Evolutionary conservation across 805 yeast species (phyloP), one percentile per base, ranked within the genome.

Genomic region (Saturnispora mendoncae): DNA sequence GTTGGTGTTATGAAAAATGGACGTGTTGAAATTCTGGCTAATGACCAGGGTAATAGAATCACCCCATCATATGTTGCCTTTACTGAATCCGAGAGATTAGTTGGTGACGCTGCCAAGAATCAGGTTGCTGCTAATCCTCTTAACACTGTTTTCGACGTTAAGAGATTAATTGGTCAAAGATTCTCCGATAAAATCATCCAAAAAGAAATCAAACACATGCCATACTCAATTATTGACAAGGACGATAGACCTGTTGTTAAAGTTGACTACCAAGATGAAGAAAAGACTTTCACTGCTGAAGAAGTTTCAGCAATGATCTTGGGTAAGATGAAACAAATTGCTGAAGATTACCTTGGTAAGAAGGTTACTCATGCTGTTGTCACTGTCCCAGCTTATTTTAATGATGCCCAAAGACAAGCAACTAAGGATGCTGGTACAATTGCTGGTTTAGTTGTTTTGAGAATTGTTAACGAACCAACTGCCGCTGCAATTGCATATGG

Each of bases 401-500:
- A 84, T 63, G 94, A 84, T 68, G 90, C 94, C 47, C 95, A 84
- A 69, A 80, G 94, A 69, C 94, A 84, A 66, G 94, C 95, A 51
- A 84, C 95, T 45, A 84, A 84, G 71, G 94, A 84, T 63, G 94
- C 94, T 33, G 94, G 94, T 71, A 75, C 81, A 47, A 84, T 84
- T 72, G 94, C 94, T 38, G 95, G 95, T 56, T 72, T 84, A 61
- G 84, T 81, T 62, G 85, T 84, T 50, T 70, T 84, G 65, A 80
- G 95, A 73, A 84, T 84, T 54, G 90, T 84, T 48, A 84, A 84
- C 63, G 95, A 84, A 72, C 95, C 95, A 56, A 87, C 97, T 46
- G 97, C 97, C 36, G 97, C 97, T 52, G 97, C 97, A 42, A 85
- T 87, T 66, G 97, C 97, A 50, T 87, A 87, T 67, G 97, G 97